phyloP scores from a whole-genome alignment of 257 asterid genomes.

The Przewalskia tangutica region DNA sequence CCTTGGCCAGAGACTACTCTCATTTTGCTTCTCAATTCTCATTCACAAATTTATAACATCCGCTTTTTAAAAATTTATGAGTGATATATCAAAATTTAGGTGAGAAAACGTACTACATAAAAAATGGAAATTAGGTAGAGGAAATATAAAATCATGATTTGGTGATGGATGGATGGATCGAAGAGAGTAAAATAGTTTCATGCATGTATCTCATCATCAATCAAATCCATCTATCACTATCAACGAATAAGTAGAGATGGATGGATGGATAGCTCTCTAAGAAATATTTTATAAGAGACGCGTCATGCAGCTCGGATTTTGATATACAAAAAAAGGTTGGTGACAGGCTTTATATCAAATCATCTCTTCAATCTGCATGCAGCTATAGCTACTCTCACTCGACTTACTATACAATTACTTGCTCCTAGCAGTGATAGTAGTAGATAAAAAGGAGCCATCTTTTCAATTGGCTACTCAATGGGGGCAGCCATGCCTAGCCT shows the following conservation, averaged over 20 bases:
- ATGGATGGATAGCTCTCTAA: constrained; percentile 16
- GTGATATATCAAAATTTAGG: background rate
- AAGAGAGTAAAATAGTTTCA: constrained; percentile 12
- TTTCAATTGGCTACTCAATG: background rate
- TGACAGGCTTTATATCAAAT: constrained; percentile 58
- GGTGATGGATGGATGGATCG: background rate
- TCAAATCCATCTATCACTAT: constrained; percentile 27
- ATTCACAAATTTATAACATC: background rate
- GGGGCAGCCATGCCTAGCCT: background rate
- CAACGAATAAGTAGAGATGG: background rate
- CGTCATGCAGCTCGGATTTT: constrained; percentile 49
- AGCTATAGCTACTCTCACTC: background rate
- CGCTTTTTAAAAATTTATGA: too few species aligned
- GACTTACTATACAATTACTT: background rate
- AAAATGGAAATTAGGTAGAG: background rate
- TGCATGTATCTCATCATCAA: constrained; percentile 44
- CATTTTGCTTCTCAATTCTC: too few species aligned
- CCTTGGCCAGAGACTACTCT: too few species aligned
- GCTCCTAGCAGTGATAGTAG: background rate
- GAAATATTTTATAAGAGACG: constrained; percentile 15
- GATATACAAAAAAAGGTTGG: constrained; percentile 7
- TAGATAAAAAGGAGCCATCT: background rate
- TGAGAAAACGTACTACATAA: background rate
- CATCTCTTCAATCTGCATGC: constrained; percentile 34
- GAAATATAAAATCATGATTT: background rate